Percentiles rank a stretch among this genome's conserved stretches.
These are phyloP conservation scores for Globisporangium abappressorium DNA, from an alignment of 352 stramenopile species.

Conservation along the genomic window DNA sequence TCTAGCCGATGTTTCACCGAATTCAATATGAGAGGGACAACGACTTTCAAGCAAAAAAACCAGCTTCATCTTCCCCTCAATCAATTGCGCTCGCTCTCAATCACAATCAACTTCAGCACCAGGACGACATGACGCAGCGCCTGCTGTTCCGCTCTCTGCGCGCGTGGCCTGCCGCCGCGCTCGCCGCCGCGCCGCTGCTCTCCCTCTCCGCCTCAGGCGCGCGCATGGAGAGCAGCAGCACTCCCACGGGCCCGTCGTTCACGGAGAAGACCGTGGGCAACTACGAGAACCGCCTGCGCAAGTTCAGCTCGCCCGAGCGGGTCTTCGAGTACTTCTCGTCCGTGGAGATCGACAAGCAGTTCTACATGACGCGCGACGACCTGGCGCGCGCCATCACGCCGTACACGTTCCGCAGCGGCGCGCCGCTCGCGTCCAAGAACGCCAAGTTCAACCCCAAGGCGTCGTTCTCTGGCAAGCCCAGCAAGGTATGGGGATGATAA, in stretches of 20 bases:
- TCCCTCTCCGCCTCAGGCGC: neutral
- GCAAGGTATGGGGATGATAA: constrained; percentile 20
- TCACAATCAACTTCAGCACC: neutral
- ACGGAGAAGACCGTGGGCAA: constrained; percentile 78
- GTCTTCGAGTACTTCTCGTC: constrained; percentile 91
- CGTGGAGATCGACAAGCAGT: constrained; percentile 77
- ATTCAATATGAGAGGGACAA: too few species aligned
- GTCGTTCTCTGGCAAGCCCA: constrained; percentile 38
- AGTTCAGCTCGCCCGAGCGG: constrained; percentile 81
- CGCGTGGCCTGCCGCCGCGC: constrained; percentile 16
- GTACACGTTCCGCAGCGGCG: constrained; percentile 76
- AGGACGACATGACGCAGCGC: constrained; percentile 10
- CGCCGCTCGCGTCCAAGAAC: constrained; percentile 75
- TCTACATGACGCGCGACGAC: constrained; percentile 82
- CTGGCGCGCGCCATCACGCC: constrained; percentile 80
- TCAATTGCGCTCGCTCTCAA: neutral
- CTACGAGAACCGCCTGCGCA: constrained; percentile 88
- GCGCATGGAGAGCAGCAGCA: constrained; percentile 20
- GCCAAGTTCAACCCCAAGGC: constrained; percentile 79
- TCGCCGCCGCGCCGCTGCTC: constrained; percentile 17
- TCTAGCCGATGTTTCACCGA: too few species aligned
- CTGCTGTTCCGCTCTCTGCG: constrained; percentile 16
- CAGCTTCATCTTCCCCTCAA: neutral
- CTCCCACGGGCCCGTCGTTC: constrained; percentile 45
- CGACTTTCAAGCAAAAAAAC: neutral